phyloP scores from a whole-genome alignment of 345 rosid genomes.

The Gynandropsis gynandra region DNA sequence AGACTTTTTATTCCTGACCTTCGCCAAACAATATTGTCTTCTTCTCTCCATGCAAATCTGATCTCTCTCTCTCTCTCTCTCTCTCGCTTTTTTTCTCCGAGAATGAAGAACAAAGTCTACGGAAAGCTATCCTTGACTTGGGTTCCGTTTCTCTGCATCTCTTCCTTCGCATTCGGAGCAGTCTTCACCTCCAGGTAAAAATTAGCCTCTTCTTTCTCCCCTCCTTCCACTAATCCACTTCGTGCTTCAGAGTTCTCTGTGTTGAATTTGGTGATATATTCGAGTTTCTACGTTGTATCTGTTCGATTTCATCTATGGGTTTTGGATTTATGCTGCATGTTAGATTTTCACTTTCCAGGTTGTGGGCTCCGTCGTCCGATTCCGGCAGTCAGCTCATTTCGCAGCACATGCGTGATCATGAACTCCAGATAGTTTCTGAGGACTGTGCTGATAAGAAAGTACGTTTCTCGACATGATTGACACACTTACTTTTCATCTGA shows the following conservation, averaged over 20 bases:
- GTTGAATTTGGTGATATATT: no score
- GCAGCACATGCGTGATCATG: conserved; percentile 48
- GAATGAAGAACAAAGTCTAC: conserved; percentile 57
- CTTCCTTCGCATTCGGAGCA: conserved; percentile 67
- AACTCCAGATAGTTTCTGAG: conserved; percentile 41
- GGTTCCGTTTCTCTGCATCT: conserved; percentile 64
- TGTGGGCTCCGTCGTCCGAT: conserved; percentile 24
- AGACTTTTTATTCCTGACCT: conserved; percentile 9
- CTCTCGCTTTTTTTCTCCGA: conserved; percentile 1
- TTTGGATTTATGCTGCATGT: not conserved
- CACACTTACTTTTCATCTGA: not conserved
- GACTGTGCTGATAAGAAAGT: conserved; percentile 53
- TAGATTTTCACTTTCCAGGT: conserved; percentile 3
- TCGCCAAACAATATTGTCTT: conserved; percentile 5
- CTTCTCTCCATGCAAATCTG: not conserved
- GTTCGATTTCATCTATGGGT: not conserved
- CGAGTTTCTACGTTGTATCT: not conserved
- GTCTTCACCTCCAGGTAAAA: conserved; percentile 63
- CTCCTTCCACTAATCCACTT: not conserved
- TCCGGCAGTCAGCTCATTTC: conserved; percentile 46
- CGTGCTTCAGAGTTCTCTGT: no score
- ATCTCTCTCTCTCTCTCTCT: conserved; percentile 12
- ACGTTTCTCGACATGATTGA: not conserved
- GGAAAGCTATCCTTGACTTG: conserved; percentile 45
- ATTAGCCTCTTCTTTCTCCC: not conserved